Percentiles rank a stretch among this genome's conserved stretches.
Evolutionary conservation across 148 eudicot species (phyloP).

Genomic region (Diospyros kaki): DNA sequence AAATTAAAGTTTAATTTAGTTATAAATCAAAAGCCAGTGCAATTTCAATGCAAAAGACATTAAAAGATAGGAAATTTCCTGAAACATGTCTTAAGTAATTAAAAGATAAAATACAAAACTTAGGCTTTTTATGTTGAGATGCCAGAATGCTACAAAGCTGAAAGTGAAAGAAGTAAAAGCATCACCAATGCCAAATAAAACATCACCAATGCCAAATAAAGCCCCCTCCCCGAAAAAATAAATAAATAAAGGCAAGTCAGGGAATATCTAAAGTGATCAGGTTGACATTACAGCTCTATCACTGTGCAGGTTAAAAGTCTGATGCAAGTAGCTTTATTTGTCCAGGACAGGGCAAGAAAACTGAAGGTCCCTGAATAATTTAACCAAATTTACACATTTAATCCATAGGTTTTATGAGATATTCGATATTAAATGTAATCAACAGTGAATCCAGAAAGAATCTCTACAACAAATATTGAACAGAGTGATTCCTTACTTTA

Average conservation of each 20-base stretch:
- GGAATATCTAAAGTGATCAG: not conserved
- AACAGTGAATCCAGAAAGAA: not conserved
- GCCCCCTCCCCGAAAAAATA: not conserved
- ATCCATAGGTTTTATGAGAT: not conserved
- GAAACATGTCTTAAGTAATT: not conserved
- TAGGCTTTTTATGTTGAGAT: not conserved
- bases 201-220: not conserved
- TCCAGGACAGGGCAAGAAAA: not conserved
- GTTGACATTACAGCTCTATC: not conserved
- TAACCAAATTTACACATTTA: not conserved
- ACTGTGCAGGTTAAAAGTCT: not conserved
- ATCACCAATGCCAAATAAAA: not conserved
- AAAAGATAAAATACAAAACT: not conserved
- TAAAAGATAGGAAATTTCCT: not conserved
- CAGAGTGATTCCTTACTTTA: too few relatives aligned
- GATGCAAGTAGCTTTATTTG: not conserved
- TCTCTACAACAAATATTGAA: too few relatives aligned
- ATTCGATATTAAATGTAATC: not conserved
- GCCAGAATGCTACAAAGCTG: not conserved
- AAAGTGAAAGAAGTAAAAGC: slow-evolving; percentile 2
- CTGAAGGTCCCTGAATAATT: not conserved
- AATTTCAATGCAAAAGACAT: not conserved
- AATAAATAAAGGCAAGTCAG: too few relatives aligned
- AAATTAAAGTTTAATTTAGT: not conserved
- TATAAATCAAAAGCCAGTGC: not conserved